Conservation (phyloP, 106 monocot species). For the Dendrobium officinale region DNA sequence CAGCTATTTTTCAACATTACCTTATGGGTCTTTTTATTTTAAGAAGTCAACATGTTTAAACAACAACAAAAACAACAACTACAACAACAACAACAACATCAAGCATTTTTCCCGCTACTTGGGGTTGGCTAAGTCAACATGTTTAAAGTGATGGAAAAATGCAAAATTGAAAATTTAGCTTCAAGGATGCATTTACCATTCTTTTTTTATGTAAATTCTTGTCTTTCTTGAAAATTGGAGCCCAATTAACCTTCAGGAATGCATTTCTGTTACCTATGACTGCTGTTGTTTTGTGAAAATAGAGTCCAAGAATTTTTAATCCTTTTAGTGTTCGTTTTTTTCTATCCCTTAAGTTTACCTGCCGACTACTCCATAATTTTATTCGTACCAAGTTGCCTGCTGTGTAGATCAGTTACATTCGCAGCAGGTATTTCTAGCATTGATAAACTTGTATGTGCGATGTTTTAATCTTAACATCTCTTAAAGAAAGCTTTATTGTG, state of each 20-base stretch:
- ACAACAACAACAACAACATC: too few relatives aligned
- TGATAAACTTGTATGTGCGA: not conserved
- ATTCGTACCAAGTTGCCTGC: not conserved
- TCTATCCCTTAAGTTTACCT: not conserved
- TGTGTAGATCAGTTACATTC: not conserved
- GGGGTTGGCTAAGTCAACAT: not conserved
- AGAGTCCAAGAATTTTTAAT: not conserved
- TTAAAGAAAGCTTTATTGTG: not conserved
- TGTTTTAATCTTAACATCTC: not conserved
- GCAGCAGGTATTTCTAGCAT: not conserved
- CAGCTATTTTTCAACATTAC: not conserved
- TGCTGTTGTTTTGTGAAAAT: not conserved
- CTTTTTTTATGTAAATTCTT: not conserved
- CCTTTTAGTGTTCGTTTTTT: not conserved
- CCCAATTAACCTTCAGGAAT: not conserved
- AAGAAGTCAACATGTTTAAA: not conserved
- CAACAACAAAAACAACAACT: too few relatives aligned
- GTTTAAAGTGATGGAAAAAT: not conserved
- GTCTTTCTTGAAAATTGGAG: not conserved
- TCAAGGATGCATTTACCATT: not conserved
- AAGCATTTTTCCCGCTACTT: too few relatives aligned
- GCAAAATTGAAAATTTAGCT: not conserved
- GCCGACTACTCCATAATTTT: not conserved
- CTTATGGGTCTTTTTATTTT: not conserved
- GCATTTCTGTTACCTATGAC: not conserved